A percentile compares a stretch with the other conserved stretches of the same genome.
phyloP scores from a whole-genome alignment of 192 early-diverging fungal genomes.

The Rhizophagus clarus region DNA sequence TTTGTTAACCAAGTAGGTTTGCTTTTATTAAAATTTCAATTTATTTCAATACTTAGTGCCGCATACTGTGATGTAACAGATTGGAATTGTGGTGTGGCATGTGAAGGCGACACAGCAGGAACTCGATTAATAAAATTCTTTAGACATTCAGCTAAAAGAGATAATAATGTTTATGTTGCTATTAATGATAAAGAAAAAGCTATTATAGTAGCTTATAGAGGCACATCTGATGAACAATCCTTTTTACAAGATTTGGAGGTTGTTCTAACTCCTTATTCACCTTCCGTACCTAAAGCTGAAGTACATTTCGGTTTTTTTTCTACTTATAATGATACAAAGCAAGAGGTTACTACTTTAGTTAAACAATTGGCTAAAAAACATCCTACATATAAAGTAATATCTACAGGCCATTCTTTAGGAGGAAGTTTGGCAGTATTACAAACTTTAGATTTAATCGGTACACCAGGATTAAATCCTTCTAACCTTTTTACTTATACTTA shows the following conservation, averaged over 20 bases:
- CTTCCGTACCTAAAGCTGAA: background rate
- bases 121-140: constrained; percentile 15
- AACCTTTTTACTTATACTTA: constrained; percentile 16
- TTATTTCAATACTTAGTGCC: no score
- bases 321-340: constrained; percentile 2
- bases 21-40: no score
- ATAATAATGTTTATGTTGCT: constrained; percentile 21
- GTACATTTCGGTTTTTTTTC: constrained; percentile 13
- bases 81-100: constrained; percentile 19
- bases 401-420: constrained; percentile 7
- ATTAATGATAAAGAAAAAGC: constrained; percentile 22
- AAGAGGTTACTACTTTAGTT: background rate
- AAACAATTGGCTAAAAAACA: background rate
- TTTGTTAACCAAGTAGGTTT: background rate
- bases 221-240: background rate
- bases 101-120: background rate
- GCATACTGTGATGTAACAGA: constrained; percentile 21
- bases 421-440: constrained; percentile 16
- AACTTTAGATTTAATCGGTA: constrained; percentile 6
- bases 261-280: background rate
- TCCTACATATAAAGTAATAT: constrained; percentile 7
- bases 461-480: background rate
- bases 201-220: constrained; percentile 7
- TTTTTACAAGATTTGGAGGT: background rate
- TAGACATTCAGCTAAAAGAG: background rate